phyloP scores from a whole-genome alignment of 768 basidiomycete genomes.

The Chalciporus piperatus region DNA sequence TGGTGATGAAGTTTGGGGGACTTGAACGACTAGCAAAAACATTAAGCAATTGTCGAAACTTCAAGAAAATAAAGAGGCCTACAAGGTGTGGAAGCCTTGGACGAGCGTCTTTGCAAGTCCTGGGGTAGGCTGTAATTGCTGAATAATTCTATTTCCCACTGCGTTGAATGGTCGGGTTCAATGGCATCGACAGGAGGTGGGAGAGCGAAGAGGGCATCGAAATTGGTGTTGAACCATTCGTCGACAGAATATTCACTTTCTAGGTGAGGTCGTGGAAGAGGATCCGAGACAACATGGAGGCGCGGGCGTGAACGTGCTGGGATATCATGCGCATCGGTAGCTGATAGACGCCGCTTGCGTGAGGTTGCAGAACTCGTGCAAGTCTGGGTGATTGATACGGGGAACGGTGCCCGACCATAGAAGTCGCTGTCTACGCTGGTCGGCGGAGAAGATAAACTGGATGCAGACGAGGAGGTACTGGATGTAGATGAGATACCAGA shows the following conservation, averaged over 20 bases:
- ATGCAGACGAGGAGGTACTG: too few species aligned
- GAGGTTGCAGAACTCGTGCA: too few species aligned
- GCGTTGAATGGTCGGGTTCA: slow-evolving; percentile 24
- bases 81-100: background rate
- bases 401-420: too few species aligned
- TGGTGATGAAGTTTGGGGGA: too few species aligned
- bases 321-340: slow-evolving; percentile 17
- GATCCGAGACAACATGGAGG: slow-evolving; percentile 30
- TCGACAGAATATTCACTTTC: slow-evolving; percentile 27
- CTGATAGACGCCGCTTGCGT: slow-evolving; percentile 39
- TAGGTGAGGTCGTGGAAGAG: slow-evolving; percentile 18
- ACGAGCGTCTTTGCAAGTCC: background rate
- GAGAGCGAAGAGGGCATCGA: slow-evolving; percentile 24
- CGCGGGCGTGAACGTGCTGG: slow-evolving; percentile 32
- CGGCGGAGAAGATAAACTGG: background rate
- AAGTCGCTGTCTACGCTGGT: background rate
- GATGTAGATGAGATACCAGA: too few species aligned
- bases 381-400: too few species aligned
- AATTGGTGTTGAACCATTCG: slow-evolving; percentile 35
- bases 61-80: too few species aligned
- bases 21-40: too few species aligned
- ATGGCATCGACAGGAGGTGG: slow-evolving; percentile 23
- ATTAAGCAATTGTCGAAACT: too few species aligned
- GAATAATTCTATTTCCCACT: slow-evolving; percentile 35
- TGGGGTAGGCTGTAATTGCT: slow-evolving; percentile 21